Base-by-base conservation (phyloP, 2,329 filamentous ascomycete genomes). In the Talaromyces sp. region DNA sequence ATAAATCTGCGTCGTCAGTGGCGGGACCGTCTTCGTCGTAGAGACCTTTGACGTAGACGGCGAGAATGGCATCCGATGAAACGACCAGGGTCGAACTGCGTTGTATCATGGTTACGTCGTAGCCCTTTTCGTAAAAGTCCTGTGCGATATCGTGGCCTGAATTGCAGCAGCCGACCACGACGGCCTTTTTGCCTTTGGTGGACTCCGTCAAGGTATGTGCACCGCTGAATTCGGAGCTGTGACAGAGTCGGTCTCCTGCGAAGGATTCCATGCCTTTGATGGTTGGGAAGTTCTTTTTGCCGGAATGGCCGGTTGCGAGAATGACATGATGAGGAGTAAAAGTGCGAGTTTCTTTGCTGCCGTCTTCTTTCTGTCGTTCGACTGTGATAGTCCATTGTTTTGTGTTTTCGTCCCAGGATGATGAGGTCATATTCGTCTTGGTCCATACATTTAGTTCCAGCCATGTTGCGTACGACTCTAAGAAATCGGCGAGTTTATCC, bases 371-470 rank as follows among this genome's bases (percentile, higher is more conserved):
- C 11, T 62, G 72, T 54, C 77, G 73, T 25, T 77, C 70, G 0
- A 88, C 63, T 1, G 73, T 75, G 1, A 86, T 74, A 0, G 79
- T 82, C 86, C 86, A 89, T 5, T 66, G 63, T 35, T 78, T 74
- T 1, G 72, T 71, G 0, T 63, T 63, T 0, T 83, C 80, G 22
- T 83, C 77, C 76, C 80, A 87, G 1, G 72, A 71, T 0, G 80
- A 74, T 0, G 73, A 70, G 1, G 66, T 69, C 0, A 88, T 63
- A 1, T 73, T 78, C 0, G 84, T 83, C 10, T 70, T 73, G 0
- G 77, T 82, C 86, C 86, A 89, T 25, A 88, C 80, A 61, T 89
- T 86, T 40, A 89, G 77, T 63, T 89, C 87, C n/a, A 89, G 75
- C 0, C 84, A 70, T 5, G 75, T 79, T 0, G 81, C 86, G 62